Conservation (phyloP, 345 rosid species). For the Eutrema japonicum region DNA sequence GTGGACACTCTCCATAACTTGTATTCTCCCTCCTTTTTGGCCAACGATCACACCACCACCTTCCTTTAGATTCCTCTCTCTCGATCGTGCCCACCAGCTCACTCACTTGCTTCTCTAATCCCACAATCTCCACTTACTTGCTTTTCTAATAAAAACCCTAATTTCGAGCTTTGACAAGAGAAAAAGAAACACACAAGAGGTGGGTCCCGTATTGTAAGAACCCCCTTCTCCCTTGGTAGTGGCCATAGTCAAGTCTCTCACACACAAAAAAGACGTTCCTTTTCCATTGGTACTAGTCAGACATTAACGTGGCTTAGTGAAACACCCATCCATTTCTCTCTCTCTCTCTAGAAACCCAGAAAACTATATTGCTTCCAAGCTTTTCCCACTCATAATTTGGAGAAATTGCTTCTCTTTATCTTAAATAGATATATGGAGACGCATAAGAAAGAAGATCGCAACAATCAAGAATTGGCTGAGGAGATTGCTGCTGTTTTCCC, state of each 20-base stretch:
- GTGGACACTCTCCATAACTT: constrained; percentile 15
- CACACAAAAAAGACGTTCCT: constrained; percentile 20
- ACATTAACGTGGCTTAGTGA: constrained; percentile 41
- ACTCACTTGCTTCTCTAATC: constrained; percentile 28
- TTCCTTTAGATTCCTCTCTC: constrained; percentile 14
- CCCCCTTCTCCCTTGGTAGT: constrained; percentile 6
- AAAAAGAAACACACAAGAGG: background rate
- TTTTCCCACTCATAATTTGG: constrained; percentile 12
- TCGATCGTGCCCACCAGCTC: constrained; percentile 43
- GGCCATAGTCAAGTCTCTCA: constrained; percentile 32
- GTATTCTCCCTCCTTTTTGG: constrained; percentile 1
- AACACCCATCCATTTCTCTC: constrained; percentile 23
- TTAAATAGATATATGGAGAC: background rate
- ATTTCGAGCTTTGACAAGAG: constrained; percentile 12
- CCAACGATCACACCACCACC: constrained; percentile 23
- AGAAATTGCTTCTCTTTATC: background rate
- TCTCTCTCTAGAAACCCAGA: constrained; percentile 29
- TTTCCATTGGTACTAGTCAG: constrained; percentile 38
- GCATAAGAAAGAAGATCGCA: constrained; percentile 5
- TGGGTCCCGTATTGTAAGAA: constrained; percentile 39
- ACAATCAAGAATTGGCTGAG: constrained; percentile 1
- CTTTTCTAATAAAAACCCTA: constrained; percentile 6
- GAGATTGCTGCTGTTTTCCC: background rate
- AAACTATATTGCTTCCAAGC: constrained; percentile 28
- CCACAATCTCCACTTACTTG: constrained; percentile 12